Base-by-base conservation (phyloP, 2,329 filamentous ascomycete genomes). In the Emergomyces pasteurianus region DNA sequence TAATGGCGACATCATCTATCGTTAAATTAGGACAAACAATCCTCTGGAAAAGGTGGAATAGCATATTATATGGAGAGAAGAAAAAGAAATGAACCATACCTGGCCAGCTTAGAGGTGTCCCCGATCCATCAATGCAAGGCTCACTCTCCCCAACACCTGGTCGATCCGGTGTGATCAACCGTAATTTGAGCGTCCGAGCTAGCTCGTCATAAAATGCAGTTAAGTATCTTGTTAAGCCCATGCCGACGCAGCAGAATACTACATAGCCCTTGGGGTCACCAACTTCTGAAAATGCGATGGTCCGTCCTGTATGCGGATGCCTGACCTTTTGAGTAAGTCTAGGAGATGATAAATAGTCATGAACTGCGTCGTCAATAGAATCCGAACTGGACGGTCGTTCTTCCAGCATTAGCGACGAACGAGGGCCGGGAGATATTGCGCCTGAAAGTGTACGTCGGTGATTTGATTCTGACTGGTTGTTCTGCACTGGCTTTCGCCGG, bases 141-240 rank as follows among this genome's bases (percentile, higher is more conserved):
- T 95, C 91, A 70, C 92, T 96, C 69, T 90, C 92, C 55, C 94
- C 94, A 18, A 99, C 90, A 31, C 94, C 94, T 60, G 94, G 94
- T 59, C 94, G 85, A 73, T 99, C 94, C 6, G 92, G 88, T 0
- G 94, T 97, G 66, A 99, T 95, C 58, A 99, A 80, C 23, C 94
- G 85, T 61, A 99, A 76, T 72, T 90, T 94, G 62, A 99, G 78
- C 0, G 92, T 95, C 69, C 89, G 78, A 2, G 94, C 94, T 59
- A 99, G 79, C 73, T 99, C 94, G 72, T 99, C 94, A 71, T 97
- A 99, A 72, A 99, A 99, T 0, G 92, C 91, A 63, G 90, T 96
- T 62, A 99, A 89, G 71, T 94, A 99, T 74, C 94, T 84, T 12
- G 94, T 99, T 68, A 99, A 75, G 0, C 94, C 94, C 94, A 99